These are phyloP conservation scores for Vigna hirtella DNA, from an alignment of 306 rosid species.

Conservation along the genomic window DNA sequence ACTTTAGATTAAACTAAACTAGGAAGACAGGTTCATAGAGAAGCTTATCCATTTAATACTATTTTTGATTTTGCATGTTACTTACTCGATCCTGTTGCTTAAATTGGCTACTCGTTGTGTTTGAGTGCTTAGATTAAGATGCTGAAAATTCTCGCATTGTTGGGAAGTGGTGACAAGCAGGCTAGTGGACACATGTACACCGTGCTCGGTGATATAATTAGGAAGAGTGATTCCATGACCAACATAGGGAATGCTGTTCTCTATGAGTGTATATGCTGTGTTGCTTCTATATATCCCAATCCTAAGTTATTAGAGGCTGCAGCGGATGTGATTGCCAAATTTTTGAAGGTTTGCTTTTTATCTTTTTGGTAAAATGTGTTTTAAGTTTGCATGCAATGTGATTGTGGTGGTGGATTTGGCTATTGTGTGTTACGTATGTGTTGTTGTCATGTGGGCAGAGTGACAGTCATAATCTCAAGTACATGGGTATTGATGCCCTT, in stretches of 20 bases:
- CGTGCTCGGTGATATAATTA: conserved; percentile 82
- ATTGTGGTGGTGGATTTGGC: background rate
- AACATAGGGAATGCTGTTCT: conserved; percentile 97
- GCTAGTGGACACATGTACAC: conserved; percentile 91
- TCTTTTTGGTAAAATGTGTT: conserved; percentile 9
- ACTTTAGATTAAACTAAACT: background rate
- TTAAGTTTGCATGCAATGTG: background rate
- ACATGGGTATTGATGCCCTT: conserved; percentile 98
- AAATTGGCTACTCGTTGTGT: background rate
- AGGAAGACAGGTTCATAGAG: background rate
- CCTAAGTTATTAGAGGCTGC: conserved; percentile 83
- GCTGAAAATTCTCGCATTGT: conserved; percentile 81
- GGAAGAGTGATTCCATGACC: conserved; percentile 73
- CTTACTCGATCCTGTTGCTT: background rate
- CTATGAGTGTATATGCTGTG: conserved; percentile 84
- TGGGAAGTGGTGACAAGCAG: conserved; percentile 89
- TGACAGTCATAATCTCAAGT: conserved; percentile 95
- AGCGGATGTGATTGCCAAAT: conserved; percentile 83
- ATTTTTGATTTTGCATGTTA: background rate
- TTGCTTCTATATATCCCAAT: conserved; percentile 78
- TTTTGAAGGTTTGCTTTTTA: conserved; percentile 73
- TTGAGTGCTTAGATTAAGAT: conserved; percentile 75
- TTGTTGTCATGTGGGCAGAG: conserved; percentile 62
- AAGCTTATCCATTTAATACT: background rate
- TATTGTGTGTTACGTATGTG: conserved; percentile 1